Evolutionary conservation across 2,329 filamentous ascomycete species (phyloP), one percentile per base, ranked within the genome.

Genomic region (Cordyceps tenuipes): DNA sequence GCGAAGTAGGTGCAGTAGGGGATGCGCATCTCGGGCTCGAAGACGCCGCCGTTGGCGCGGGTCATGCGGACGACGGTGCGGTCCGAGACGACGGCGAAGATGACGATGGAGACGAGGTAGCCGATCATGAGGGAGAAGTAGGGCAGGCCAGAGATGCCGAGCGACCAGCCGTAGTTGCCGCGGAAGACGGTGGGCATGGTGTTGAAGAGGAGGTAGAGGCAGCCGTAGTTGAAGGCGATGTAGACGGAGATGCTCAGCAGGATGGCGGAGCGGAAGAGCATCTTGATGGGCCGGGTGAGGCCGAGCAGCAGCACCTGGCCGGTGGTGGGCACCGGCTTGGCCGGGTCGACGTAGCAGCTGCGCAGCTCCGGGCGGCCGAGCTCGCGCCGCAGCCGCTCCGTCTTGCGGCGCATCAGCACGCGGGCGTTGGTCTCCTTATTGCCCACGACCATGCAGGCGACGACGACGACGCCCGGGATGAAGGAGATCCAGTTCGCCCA

Each of bases 401-500:
- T 73, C 68, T 84, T 84, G 47, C 73, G 73, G 26, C 74, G 67
- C 29, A 84, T 79, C 41, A 84, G 75, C 5, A 83, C 76, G 29
- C 72, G 73, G 43, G 77, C 67, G 54, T 69, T 71, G 0, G 69
- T 71, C 62, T 71, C 70, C 63, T 84, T 82, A 52, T 67, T 70
- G 58, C 71, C 53, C 39, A 71, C 54, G 23, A 65, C 59, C 62
- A 72, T 69, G 59, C 56, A 62, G 2, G 61, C 26, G 41, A 69
- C 66, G 29, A 65, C 63, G 8, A 68, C 26, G 9, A 66, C 64
- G 26, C 68, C 65, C 58, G 70, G 77, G 61, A 83, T 82, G 56
- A 82, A 71, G 26, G 79, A 74, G 51, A 83, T 73, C 79, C 79
- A 82, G 62, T 75, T 76, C 5, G 76, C 71, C 79, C 81, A 82